A percentile compares a stretch with the other conserved stretches of the same genome.
These are phyloP conservation scores for Alloascoidea africana DNA, from an alignment of 805 yeast genomes.

Conservation along the genomic window DNA sequence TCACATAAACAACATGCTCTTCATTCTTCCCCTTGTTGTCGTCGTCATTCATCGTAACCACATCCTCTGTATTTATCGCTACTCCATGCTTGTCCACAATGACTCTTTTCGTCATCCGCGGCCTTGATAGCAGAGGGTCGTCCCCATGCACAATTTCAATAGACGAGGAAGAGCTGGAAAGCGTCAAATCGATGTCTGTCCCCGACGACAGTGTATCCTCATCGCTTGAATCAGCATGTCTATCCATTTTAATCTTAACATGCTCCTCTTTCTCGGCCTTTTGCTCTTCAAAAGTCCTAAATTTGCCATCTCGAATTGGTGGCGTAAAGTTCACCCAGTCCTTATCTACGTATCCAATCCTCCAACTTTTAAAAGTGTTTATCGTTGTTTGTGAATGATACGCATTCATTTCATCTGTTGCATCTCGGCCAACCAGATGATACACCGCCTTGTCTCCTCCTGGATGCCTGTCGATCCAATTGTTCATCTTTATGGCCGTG, in stretches of 20 bases:
- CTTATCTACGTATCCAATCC: slow-evolving; percentile 46
- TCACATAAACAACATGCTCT: slow-evolving; percentile 2
- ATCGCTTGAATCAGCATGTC: slow-evolving; percentile 4
- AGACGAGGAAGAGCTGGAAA: slow-evolving; percentile 4
- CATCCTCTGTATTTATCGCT: background rate
- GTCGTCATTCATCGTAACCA: too few relatives aligned
- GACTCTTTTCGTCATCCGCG: background rate
- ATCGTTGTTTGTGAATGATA: slow-evolving; percentile 56
- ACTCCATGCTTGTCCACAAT: background rate
- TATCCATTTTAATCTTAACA: slow-evolving; percentile 1
- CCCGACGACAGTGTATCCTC: background rate
- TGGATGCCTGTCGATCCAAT: slow-evolving; percentile 67
- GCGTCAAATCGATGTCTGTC: slow-evolving; percentile 4
- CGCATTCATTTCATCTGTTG: slow-evolving; percentile 81
- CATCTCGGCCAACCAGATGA: slow-evolving; percentile 82
- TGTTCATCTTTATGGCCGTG: slow-evolving; percentile 45
- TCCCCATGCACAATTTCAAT: slow-evolving; percentile 3
- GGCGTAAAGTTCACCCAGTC: slow-evolving; percentile 69
- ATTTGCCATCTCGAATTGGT: slow-evolving; percentile 75
- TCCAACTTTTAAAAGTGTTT: slow-evolving; percentile 34
- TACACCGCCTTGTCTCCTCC: slow-evolving; percentile 79
- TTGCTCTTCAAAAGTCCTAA: slow-evolving; percentile 18
- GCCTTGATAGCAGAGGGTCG: background rate
- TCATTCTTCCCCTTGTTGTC: background rate
- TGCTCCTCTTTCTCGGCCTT: slow-evolving; percentile 9